Evolutionary conservation across 140 eudicot species (phyloP).

Genomic region (Flaveria floridana): DNA sequence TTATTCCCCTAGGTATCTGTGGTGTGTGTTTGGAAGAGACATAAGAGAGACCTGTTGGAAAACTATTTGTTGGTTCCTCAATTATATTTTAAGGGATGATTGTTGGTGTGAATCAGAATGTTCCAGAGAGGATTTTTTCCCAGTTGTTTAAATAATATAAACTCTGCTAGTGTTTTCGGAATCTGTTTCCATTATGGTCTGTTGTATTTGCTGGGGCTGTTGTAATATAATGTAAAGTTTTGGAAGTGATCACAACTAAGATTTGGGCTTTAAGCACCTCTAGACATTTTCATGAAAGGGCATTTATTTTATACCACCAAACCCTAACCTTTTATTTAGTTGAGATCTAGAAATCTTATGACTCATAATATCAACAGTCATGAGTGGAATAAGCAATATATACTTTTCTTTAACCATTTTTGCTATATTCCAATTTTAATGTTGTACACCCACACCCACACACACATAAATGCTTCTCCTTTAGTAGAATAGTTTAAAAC

Average conservation of each 20-base stretch:
- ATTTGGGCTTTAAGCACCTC: conserved; percentile 14
- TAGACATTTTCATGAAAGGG: background rate
- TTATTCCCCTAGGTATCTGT: conserved; percentile 1
- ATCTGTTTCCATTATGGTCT: conserved; percentile 49
- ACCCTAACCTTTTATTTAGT: conserved; percentile 10
- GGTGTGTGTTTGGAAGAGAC: conserved; percentile 25
- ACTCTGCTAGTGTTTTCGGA: conserved; percentile 48
- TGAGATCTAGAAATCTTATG: conserved; percentile 15
- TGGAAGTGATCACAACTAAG: conserved; percentile 15
- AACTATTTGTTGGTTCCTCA: conserved; percentile 30
- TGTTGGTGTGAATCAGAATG: conserved; percentile 32
- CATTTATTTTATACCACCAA: conserved; percentile 8
- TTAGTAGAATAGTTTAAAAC: background rate
- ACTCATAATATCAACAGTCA: conserved; percentile 22
- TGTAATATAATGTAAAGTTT: conserved; percentile 18
- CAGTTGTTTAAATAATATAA: conserved; percentile 35
- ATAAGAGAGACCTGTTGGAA: conserved; percentile 4
- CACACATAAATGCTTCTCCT: conserved; percentile 9
- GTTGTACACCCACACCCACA: conserved; percentile 6
- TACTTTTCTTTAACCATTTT: background rate
- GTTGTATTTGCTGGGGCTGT: conserved; percentile 28
- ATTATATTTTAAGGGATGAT: background rate
- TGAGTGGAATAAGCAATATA: conserved; percentile 29
- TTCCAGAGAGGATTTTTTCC: conserved; percentile 37
- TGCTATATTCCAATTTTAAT: conserved; percentile 21